Evolutionary conservation across 768 basidiomycete genomes (phyloP).

Genomic region (Hirschioporus abietinus): DNA sequence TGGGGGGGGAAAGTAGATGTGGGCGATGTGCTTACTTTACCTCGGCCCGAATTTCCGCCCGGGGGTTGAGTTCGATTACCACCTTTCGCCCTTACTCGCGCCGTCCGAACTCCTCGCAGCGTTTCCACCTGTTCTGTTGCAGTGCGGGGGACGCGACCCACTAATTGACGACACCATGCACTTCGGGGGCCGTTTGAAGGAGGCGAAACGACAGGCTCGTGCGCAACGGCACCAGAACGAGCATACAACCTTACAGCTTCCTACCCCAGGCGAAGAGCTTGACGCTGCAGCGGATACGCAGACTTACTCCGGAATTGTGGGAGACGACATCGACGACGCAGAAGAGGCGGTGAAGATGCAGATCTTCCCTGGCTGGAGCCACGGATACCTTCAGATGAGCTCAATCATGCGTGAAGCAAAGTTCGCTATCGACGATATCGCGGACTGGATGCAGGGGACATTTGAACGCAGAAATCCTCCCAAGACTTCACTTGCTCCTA

Average conservation of each 20-base stretch:
- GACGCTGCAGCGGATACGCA: conserved; percentile 39
- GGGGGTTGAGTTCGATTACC: conserved; percentile 92
- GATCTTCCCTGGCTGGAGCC: conserved; percentile 94
- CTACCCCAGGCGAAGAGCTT: conserved; percentile 54
- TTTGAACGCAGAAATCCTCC: conserved; percentile 35
- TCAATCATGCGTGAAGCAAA: conserved; percentile 77
- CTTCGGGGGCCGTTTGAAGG: conserved; percentile 90
- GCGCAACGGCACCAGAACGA: conserved; percentile 30
- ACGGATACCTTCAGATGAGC: conserved; percentile 96
- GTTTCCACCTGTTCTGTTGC: conserved; percentile 91
- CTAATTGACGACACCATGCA: conserved; percentile 98
- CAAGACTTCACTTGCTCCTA: not conserved
- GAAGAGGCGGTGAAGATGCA: conserved; percentile 94
- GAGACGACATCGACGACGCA: conserved; percentile 35
- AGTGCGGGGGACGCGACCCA: conserved; percentile 93
- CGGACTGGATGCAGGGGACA: conserved; percentile 84
- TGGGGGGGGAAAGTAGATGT: conserved; percentile 82
- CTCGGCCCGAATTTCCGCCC: conserved; percentile 92
- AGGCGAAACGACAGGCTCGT: conserved; percentile 78
- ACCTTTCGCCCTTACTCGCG: conserved; percentile 91
- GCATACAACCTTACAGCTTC: conserved; percentile 57
- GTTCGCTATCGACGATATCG: conserved; percentile 74
- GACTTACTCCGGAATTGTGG: conserved; percentile 13
- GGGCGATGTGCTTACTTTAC: conserved; percentile 97
- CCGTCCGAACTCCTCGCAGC: conserved; percentile 80